phyloP scores from a whole-genome alignment of 73 alveolate genomes.

The Effrenium voratum region DNA sequence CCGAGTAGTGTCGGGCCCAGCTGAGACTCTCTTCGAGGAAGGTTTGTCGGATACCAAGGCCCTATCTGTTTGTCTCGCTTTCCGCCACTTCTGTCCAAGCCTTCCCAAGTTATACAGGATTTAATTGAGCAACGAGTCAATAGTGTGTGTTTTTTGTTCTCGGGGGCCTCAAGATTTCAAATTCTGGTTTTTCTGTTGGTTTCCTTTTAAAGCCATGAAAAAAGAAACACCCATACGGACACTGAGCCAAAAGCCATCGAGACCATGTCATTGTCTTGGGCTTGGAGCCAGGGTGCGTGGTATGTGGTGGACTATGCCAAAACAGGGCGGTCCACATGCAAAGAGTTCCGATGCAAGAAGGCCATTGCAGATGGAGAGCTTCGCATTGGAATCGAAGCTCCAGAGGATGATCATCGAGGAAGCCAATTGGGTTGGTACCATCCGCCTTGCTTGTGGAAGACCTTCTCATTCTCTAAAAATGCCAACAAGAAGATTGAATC shows the following conservation, averaged over 20 bases:
- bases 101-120: background rate
- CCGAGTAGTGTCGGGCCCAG: too few species aligned
- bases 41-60: too few species aligned
- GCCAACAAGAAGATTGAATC: slow-evolving; percentile 77
- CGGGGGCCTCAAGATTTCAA: background rate
- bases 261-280: slow-evolving; percentile 44
- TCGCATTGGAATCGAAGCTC: slow-evolving; percentile 81
- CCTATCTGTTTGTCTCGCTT: too few species aligned
- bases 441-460: slow-evolving; percentile 64
- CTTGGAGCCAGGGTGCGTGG: slow-evolving; percentile 76
- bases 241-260: background rate
- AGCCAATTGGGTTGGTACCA: slow-evolving; percentile 89
- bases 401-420: slow-evolving; percentile 82
- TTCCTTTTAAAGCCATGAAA: background rate
- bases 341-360: slow-evolving; percentile 67
- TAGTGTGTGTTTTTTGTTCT: background rate
- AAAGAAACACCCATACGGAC: too few species aligned
- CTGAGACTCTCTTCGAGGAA: too few species aligned
- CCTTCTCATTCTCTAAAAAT: slow-evolving; percentile 22
- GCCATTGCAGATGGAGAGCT: slow-evolving; percentile 31
- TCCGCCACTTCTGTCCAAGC: background rate
- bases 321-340: slow-evolving; percentile 65
- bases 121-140: background rate
- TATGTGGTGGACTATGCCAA: slow-evolving; percentile 87
- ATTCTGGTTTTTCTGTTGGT: background rate